phyloP scores from a whole-genome alignment of 2,329 filamentous ascomycete species.

The Scleromitrula shiraiana region DNA sequence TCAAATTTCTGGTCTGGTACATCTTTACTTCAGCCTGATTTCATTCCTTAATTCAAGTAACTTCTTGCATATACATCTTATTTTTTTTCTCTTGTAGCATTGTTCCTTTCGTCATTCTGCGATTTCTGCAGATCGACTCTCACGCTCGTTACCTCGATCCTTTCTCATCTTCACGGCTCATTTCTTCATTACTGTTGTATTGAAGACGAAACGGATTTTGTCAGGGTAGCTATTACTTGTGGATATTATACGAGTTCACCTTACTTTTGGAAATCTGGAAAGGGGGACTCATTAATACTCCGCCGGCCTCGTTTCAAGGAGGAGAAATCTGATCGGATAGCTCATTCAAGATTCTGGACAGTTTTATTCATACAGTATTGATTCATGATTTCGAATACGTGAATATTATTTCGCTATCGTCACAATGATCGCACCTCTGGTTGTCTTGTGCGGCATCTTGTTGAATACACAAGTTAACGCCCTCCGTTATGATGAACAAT shows the following conservation, averaged over 20 bases:
- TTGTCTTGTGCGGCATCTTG: slow-evolving; percentile 4
- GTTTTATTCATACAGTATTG: not conserved
- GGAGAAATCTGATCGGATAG: too few species aligned
- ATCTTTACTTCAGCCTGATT: slow-evolving; percentile 9
- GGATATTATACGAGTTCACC: slow-evolving; percentile 2
- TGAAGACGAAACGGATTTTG: not conserved
- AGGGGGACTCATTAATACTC: not conserved
- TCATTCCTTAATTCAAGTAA: slow-evolving; percentile 3
- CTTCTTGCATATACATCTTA: slow-evolving; percentile 1
- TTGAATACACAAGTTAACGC: slow-evolving; percentile 7
- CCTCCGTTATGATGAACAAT: slow-evolving; percentile 8
- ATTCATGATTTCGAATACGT: slow-evolving; percentile 11
- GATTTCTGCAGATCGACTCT: slow-evolving; percentile 8
- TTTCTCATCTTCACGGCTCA: not conserved
- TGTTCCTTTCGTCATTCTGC: slow-evolving; percentile 6
- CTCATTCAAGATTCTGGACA: too few species aligned
- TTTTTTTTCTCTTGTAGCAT: not conserved
- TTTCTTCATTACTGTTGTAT: not conserved
- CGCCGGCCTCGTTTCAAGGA: not conserved
- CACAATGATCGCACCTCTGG: slow-evolving; percentile 7
- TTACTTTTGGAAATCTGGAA: not conserved
- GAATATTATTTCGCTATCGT: slow-evolving; percentile 7
- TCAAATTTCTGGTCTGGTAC: slow-evolving; percentile 1
- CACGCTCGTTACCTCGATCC: slow-evolving; percentile 10
- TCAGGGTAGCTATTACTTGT: not conserved